These are phyloP conservation scores for Globisporangium spinosum DNA, from an alignment of 352 stramenopile genomes.

Conservation along the genomic window DNA sequence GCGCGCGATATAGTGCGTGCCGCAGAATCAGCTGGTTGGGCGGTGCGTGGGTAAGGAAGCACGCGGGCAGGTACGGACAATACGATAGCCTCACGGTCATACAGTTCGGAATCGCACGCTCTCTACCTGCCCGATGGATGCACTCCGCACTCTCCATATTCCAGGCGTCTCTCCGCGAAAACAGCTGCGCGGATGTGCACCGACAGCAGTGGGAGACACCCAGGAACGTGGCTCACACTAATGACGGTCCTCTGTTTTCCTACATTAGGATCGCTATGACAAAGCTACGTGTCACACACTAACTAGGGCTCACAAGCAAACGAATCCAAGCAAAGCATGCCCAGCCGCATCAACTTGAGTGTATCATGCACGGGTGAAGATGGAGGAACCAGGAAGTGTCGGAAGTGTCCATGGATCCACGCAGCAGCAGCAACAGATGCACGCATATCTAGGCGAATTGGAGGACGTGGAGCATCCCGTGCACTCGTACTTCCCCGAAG, in stretches of 20 bases:
- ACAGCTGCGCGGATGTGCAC: slow-evolving; percentile 14
- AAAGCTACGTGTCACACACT: background rate
- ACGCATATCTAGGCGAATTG: slow-evolving; percentile 75
- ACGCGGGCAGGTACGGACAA: background rate
- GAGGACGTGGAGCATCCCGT: slow-evolving; percentile 51
- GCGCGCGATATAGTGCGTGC: slow-evolving; percentile 6
- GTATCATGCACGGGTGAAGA: background rate
- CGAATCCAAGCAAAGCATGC: background rate
- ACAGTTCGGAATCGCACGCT: background rate
- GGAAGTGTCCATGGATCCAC: background rate
- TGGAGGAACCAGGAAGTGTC: background rate
- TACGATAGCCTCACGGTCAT: background rate
- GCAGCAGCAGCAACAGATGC: slow-evolving; percentile 12
- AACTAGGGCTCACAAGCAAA: background rate
- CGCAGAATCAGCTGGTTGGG: slow-evolving; percentile 11
- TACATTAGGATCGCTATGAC: background rate
- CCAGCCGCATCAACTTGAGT: background rate
- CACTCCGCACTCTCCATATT: background rate
- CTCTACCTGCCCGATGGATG: background rate
- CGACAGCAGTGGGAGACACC: background rate
- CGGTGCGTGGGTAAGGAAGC: slow-evolving; percentile 5
- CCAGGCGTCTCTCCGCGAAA: slow-evolving; percentile 8
- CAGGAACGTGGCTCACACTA: slow-evolving; percentile 2
- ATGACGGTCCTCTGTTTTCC: background rate
- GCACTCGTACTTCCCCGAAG: slow-evolving; percentile 45